phyloP scores from a whole-genome alignment of 1,284 basidiomycete genomes.

The Dichomitus squalens region DNA sequence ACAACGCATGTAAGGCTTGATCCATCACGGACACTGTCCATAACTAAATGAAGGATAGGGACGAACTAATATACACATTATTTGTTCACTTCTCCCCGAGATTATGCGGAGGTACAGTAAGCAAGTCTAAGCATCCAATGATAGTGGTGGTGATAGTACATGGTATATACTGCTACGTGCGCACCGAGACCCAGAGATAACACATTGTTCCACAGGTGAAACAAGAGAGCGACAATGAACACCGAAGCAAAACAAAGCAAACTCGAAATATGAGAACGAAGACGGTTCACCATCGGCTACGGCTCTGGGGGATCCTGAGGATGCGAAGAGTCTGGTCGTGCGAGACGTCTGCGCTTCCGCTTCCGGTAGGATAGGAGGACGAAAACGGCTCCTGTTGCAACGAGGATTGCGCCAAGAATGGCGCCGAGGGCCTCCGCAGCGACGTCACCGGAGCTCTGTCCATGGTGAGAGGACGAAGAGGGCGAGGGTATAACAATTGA shows the following conservation, averaged over 20 bases:
- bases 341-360: conserved; percentile 12
- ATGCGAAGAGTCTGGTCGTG: not conserved
- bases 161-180: not conserved
- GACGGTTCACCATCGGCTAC: not conserved
- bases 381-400: conserved; percentile 8
- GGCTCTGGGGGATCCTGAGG: not conserved
- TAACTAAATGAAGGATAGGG: not conserved
- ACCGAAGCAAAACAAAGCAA: too few species aligned
- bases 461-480: not conserved
- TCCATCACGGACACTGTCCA: not conserved
- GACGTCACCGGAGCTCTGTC: conserved; percentile 23
- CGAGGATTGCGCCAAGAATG: conserved; percentile 19
- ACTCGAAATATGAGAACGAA: not conserved
- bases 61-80: not conserved
- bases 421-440: conserved; percentile 28
- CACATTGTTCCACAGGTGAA: not conserved
- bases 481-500: conserved; percentile 19
- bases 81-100: not conserved
- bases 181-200: not conserved
- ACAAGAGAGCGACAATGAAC: not conserved
- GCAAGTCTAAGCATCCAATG: not conserved
- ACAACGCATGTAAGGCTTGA: too few species aligned
- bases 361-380: conserved; percentile 10
- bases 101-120: not conserved
- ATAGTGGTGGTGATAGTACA: not conserved